Evolutionary conservation across 2,329 filamentous ascomycete genomes (phyloP), one percentile per base, ranked within the genome.

Genomic region (Apiospora pterosperma): DNA sequence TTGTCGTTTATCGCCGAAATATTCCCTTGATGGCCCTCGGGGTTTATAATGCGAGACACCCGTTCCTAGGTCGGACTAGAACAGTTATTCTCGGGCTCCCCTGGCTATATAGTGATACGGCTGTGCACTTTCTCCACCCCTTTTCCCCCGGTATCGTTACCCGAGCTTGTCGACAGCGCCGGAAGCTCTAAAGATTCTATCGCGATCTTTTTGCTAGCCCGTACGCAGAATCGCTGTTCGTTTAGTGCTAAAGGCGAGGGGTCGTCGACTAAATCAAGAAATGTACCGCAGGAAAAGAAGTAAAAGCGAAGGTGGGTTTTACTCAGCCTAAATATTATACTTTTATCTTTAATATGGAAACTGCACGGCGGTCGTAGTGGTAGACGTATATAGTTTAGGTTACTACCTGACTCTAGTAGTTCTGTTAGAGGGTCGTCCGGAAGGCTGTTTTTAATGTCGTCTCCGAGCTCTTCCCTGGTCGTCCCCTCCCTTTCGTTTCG

Each of bases 221-320:
- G 80, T 4, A 90, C 75, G 5, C 83, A 80, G 16, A 87, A 75
- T n/a, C 78, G 66, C 61, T 76, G 76, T 4, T 73, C 66, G n/a
- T 74, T 68, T 3, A 68, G 66, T 1, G 72, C 67, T 36, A 73
- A 78, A 65, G 76, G 78, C 2, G 73, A 60, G 4, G 81, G 75
- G 66, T 85, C 82, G 66, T 88, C 80, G 8, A 89, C 82, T 0
- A 91, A 72, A 67, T 91, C 88, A 6, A 90, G 62, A 69, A 87
- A 90, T 0, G 87, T 80, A 28, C 79, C 79, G 66, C 82, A 82
- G 2, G 80, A 77, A 12, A 79, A 73, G 61, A 85, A 81, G 71
- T 91, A 91, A 4, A 81, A n/a, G n/a, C n/a, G n/a, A n/a, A n/a
- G n/a, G n/a, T n/a, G n/a, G n/a, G n/a, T n/a, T n/a, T n/a, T n/a